Base-by-base conservation (phyloP, 2,329 filamentous ascomycete species). In the Phaeomoniella chlamydospora region DNA sequence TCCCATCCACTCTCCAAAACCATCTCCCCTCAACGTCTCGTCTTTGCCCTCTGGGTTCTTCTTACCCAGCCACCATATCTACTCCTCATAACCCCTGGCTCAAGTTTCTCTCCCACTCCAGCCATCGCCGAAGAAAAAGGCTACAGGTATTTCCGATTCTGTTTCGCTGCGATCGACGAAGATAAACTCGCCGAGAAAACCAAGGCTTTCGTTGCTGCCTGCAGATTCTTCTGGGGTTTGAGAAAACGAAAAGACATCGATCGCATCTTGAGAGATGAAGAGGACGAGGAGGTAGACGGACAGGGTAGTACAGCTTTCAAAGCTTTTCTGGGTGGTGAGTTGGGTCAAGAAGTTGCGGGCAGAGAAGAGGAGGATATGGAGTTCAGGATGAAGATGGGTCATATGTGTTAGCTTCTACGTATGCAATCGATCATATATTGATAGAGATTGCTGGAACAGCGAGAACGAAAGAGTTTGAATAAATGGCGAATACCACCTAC, bases 161-260 rank as follows among this genome's bases (percentile, higher is more conserved):
- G 84, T 58, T 94, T 94, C 58, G 85, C 84, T 1, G 84, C 86
- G 1, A 79, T 86, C 56, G 65, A 72, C n/a, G 78, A 79, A 37
- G 75, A 79, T 29, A 72, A 80, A 29, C 62, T 94, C 4, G 69
- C 67, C 15, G 56, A 58, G 4, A 73, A 76, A 42, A 75, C 72
- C 4, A 59, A 70, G 50, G 59, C 78, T 16, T 76, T 92, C 48
- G 74, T 72, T 0, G 67, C 74, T 19, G 85, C 78, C 0, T 68
- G 84, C 14, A 68, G 74, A 40, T 68, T 65, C 15, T 94, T 94
- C 55, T 94, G 82, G 77, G 66, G 69, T 43, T 75, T 90, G 46
- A 82, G 77, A 62, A 68, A 72, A 36, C 66, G 68, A 43, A 64
- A 66, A 49, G 69, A 72, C 43, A 70, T 90, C 46, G 77, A 85